Base-by-base conservation (phyloP, 768 basidiomycete genomes). In the Tylopilus plumbeoviolaceoides region DNA sequence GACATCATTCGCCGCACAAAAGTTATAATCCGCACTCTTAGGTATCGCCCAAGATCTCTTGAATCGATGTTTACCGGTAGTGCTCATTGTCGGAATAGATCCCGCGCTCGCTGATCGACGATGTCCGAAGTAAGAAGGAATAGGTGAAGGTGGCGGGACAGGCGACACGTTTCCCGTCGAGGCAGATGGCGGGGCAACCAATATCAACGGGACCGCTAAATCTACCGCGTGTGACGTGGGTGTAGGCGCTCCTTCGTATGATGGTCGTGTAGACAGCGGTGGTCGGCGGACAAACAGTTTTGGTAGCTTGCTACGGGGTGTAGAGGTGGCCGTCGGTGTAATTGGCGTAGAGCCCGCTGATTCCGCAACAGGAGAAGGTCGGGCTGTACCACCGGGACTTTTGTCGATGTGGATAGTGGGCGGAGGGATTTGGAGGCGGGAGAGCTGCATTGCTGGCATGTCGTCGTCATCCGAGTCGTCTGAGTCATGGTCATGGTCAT, bases 1-100 rank as follows among this genome's bases (percentile, higher is more conserved):
- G 36, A 97, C 86, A 64, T 98, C 95, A 61, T 91, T 85, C 5
- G 73, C 77, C 1, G 83, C 75, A 17, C 78, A 79, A 54, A 91
- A 81, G 65, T 85, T 85, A 67, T 75, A 87, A 20, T 73, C 76
- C 4, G 61, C 62, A 44, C 61, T 65, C 69, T 76, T 77, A 46
- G 61, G 48, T 58, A 45, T 53, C 4, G 59, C 59, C 72, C 75
- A 79, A 1, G 72, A 70, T 47, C 70, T 70, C 48, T 71, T 66
- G 51, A 80, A 73, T 54, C 67, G 72, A 39, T 63, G 65, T 65
- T 71, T 75, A 54, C 59, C 7, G 8, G 55, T 53, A 9, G 51
- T 51, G 15, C 47, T 48, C 38, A 68, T 33, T 2, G 51, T 58
- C 15, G 65, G 59, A 42, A 72, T 56, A 33, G 66, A 63, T 33